Conservation (phyloP, 345 rosid species). For the Luvunga scandens region DNA sequence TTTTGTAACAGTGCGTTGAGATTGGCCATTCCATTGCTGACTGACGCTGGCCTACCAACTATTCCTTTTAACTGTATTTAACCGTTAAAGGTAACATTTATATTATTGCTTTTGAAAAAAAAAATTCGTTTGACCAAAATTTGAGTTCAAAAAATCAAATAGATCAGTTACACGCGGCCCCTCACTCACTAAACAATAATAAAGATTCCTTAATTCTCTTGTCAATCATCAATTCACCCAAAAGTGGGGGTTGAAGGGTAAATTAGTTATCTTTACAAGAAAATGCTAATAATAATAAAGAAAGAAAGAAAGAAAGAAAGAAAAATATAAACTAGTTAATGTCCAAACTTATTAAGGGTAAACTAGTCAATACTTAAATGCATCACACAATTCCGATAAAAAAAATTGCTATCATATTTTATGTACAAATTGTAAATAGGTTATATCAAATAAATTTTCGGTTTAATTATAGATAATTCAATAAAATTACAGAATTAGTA, state of each 20-base stretch:
- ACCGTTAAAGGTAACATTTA: neutral
- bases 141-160: no score
- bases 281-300: no score
- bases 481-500: no score
- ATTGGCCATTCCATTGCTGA: slow-evolving; percentile 12
- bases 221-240: neutral
- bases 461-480: no score
- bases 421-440: neutral
- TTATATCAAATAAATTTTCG: no score
- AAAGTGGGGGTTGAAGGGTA: neutral
- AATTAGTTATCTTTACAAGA: no score
- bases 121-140: no score
- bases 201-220: neutral
- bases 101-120: no score
- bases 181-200: neutral
- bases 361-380: neutral
- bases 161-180: neutral
- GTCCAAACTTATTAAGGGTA: neutral
- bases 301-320: no score
- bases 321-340: neutral
- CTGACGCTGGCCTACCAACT: neutral
- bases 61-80: neutral
- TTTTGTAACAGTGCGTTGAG: slow-evolving; percentile 40
- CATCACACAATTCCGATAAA: no score
- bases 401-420: neutral